These are phyloP conservation scores for Annona squamosa DNA, from an alignment of 164 flowering plant species.

Conservation along the genomic window DNA sequence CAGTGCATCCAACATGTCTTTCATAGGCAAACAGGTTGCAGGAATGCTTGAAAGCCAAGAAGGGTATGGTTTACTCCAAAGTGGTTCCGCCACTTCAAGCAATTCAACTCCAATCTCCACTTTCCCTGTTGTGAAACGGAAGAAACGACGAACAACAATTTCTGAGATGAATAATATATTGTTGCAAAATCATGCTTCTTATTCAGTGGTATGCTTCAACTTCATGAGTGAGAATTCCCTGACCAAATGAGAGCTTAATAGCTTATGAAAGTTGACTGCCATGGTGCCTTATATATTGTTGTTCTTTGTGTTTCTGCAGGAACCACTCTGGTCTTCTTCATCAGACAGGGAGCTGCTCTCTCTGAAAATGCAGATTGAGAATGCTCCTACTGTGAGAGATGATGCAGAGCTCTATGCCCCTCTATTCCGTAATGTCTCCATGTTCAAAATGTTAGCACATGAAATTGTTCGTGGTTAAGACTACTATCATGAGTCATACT, in stretches of 20 bases:
- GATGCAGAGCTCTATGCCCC: slow-evolving; percentile 7
- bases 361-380: slow-evolving; percentile 4
- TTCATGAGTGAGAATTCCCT: neutral
- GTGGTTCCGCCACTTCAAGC: slow-evolving; percentile 4
- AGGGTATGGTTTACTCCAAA: neutral
- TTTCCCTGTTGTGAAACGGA: slow-evolving; percentile 5
- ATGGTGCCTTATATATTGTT: neutral
- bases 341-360: slow-evolving; percentile 10
- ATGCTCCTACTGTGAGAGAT: slow-evolving; percentile 11
- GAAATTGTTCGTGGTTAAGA: neutral
- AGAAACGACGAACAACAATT: slow-evolving; percentile 5
- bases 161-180: neutral
- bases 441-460: slow-evolving; percentile 6
- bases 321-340: slow-evolving; percentile 11
- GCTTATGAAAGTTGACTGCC: neutral
- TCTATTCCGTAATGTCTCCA: slow-evolving; percentile 11
- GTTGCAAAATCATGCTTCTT: slow-evolving; percentile 1
- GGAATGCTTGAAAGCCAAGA: slow-evolving; percentile 1
- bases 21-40: neutral
- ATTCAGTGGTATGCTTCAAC: slow-evolving; percentile 3
- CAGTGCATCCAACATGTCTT: slow-evolving; percentile 1
- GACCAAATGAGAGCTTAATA: neutral
- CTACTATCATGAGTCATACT: neutral
- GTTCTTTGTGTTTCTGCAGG: slow-evolving; percentile 2
- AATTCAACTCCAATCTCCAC: slow-evolving; percentile 2